phyloP scores from a whole-genome alignment of 2,329 filamentous ascomycete species.

The Paecilomyces variotii region DNA sequence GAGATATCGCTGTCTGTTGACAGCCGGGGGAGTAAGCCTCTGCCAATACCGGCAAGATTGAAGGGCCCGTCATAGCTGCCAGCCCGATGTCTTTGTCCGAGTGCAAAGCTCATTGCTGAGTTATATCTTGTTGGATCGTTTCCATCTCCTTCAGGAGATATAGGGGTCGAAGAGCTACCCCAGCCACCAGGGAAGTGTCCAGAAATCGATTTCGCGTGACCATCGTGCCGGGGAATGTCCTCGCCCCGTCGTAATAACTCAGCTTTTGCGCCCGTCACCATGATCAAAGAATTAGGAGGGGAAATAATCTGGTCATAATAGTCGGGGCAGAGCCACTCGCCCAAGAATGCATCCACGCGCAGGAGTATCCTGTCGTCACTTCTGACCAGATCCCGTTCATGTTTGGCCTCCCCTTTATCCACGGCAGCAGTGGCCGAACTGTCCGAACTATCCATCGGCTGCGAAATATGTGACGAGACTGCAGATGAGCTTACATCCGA shows the following conservation, averaged over 20 bases:
- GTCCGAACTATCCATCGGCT: conserved; percentile 19
- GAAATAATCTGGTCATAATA: conserved; percentile 92
- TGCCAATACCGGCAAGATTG: conserved; percentile 12
- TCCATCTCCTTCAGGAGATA: conserved; percentile 13
- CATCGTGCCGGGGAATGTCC: conserved; percentile 40
- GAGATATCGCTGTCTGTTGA: conserved; percentile 23
- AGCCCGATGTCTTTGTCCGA: conserved; percentile 39
- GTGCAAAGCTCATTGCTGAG: conserved; percentile 29
- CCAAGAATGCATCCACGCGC: conserved; percentile 83
- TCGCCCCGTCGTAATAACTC: conserved; percentile 73
- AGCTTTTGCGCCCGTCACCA: conserved; percentile 83
- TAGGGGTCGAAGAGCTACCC: conserved; percentile 32
- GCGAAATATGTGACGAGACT: conserved; percentile 22
- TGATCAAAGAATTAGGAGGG: conserved; percentile 74
- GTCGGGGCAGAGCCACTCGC: conserved; percentile 88
- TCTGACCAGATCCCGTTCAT: neutral
- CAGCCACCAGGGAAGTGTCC: conserved; percentile 51
- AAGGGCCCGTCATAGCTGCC: conserved; percentile 33
- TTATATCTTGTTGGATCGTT: conserved; percentile 18
- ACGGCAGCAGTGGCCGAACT: too few relatives aligned
- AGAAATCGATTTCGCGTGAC: conserved; percentile 25
- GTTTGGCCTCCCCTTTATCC: neutral
- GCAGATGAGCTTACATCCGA: conserved; percentile 12
- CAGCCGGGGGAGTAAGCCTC: conserved; percentile 21
- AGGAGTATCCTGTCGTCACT: conserved; percentile 34